A percentile compares a stretch with the other conserved stretches of the same genome.
phyloP scores from a whole-genome alignment of 352 stramenopile species.

The Globisporangium nunn region DNA sequence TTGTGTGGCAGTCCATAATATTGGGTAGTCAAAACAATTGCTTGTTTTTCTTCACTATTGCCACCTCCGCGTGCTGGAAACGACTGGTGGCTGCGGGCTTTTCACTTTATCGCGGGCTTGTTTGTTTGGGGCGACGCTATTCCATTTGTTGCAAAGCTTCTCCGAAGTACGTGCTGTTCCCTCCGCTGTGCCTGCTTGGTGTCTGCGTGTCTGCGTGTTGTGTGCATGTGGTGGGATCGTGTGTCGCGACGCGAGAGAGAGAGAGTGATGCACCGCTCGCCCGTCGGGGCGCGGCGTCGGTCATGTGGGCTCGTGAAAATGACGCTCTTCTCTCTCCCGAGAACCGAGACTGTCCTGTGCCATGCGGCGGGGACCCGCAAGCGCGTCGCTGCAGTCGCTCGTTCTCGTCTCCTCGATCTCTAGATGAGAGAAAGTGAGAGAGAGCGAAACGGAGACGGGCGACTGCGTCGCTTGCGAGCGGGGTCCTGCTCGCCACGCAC shows the following conservation, averaged over 20 bases:
- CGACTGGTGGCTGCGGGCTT: neutral
- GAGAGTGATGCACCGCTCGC: neutral
- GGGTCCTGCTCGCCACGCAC: constrained; percentile 34
- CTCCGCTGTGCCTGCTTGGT: constrained; percentile 5
- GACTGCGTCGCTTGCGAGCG: constrained; percentile 11
- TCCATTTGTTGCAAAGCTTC: constrained; percentile 85
- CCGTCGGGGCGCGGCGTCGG: neutral
- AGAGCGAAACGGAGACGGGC: no score
- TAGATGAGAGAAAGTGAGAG: neutral
- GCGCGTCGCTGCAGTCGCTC: neutral
- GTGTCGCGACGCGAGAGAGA: neutral
- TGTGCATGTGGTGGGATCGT: neutral
- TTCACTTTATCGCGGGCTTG: neutral
- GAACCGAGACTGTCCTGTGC: constrained; percentile 89
- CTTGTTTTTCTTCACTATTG: no score
- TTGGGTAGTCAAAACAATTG: neutral
- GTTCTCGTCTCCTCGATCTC: neutral
- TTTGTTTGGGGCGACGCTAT: neutral
- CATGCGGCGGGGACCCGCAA: constrained; percentile 27
- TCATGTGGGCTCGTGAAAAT: constrained; percentile 20
- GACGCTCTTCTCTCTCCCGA: constrained; percentile 65
- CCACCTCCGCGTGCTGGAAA: neutral
- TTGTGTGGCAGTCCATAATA: neutral
- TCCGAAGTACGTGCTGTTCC: constrained; percentile 70
- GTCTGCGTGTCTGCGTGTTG: neutral